Evolutionary conservation across 495 filamentous ascomycete genomes (phyloP), one percentile per base, ranked within the genome.

Genomic region (Astrothelium macrocarpum): DNA sequence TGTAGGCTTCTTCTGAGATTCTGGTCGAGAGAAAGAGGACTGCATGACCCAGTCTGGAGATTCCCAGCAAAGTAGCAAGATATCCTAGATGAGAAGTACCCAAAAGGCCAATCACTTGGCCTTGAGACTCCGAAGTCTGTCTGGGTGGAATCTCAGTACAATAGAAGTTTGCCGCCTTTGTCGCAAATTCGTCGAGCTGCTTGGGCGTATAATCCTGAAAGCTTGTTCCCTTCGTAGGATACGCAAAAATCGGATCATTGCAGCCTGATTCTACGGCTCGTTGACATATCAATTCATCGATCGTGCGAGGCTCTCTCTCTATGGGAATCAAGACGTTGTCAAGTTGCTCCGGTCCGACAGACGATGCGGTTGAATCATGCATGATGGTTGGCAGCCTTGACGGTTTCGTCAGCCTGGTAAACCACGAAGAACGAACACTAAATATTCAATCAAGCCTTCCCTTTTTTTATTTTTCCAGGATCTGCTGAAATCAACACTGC

Each of bases 21-120:
- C 80, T 67, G 0, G 78, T 80, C 11, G 78, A 80, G 2, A 82
- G 70, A 18, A 81, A 72, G 1, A 82, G 71, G 11, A 80, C 73
- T 2, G 79, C 73, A 63, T 79, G 77, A 1, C 80, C 80, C 1
- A 82, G 64, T 23, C 32, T 45, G 18, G 61, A 63, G 23, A 63
- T 49, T 12, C 42, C 61, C n/a, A 63, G 61, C 12, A 63, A 32
- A 10, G 61, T 53, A 11, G 49, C 42, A 5, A 63, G 28, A 53
- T 56, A 63, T 45, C 25, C 32, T 11, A 63, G 26, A 18, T 56
- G 42, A n/a, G 61, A 63, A 32, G 39, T 49, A 16, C 61, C 61
- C 26, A 63, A 49, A 28, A 63, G 32, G 10, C 43, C 61, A 31
- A 63, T 28, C 2, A 56, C 26, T 32, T 53, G 23, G 12, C 53